Evolutionary conservation across 148 eudicot genomes (phyloP).

Genomic region (Vaccinium macrocarpon): DNA sequence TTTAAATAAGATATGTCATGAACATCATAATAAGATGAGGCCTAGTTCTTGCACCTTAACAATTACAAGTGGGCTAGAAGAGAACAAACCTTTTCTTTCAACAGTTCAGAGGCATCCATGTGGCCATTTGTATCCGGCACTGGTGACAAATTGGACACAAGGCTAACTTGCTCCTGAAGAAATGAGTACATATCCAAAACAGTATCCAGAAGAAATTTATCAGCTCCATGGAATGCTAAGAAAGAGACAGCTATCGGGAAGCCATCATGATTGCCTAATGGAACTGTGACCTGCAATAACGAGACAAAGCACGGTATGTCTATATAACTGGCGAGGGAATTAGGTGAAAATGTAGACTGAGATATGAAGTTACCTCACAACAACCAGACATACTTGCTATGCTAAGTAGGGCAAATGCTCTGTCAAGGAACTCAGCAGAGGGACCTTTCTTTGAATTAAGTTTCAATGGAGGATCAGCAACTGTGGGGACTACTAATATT

Average conservation of each 20-base stretch:
- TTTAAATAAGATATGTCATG: not conserved
- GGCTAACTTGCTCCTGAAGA: slow-evolving; percentile 56
- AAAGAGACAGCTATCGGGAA: slow-evolving; percentile 70
- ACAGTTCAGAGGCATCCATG: slow-evolving; percentile 73
- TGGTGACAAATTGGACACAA: slow-evolving; percentile 41
- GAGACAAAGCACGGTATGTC: not conserved
- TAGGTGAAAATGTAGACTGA: not conserved
- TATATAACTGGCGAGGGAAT: not conserved
- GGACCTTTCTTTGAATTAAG: slow-evolving; percentile 45
- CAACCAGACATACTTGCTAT: slow-evolving; percentile 91
- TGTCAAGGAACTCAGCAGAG: slow-evolving; percentile 56
- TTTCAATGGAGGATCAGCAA: slow-evolving; percentile 66
- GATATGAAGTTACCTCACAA: slow-evolving; percentile 60
- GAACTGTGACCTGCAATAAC: slow-evolving; percentile 59
- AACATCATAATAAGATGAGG: not conserved
- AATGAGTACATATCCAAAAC: slow-evolving; percentile 68
- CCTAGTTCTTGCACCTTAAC: not conserved
- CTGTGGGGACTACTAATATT: slow-evolving; percentile 71
- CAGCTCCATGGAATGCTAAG: slow-evolving; percentile 73
- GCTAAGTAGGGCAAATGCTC: slow-evolving; percentile 60
- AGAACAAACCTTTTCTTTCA: slow-evolving; percentile 73
- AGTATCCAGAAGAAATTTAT: slow-evolving; percentile 85
- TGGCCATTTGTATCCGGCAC: slow-evolving; percentile 49
- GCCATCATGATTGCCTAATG: slow-evolving; percentile 64
- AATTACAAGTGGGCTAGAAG: slow-evolving; percentile 11